Evolutionary conservation across 1,139 yeast species (phyloP).

Genomic region (Blastobotrys buckinghamii): DNA sequence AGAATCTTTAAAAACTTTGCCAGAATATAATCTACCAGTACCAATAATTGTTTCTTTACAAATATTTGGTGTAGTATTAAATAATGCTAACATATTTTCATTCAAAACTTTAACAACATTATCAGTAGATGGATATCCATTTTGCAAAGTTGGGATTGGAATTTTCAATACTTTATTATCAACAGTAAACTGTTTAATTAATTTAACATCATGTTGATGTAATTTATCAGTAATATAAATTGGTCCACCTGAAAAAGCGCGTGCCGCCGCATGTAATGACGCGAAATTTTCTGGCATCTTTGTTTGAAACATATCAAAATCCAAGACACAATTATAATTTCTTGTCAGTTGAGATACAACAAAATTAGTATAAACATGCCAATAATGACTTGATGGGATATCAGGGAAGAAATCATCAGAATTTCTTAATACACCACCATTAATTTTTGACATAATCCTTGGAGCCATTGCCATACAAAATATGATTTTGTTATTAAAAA

Average conservation of each 20-base stretch:
- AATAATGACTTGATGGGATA: conserved; percentile 24
- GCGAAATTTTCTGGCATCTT: conserved; percentile 11
- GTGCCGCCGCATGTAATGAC: conserved; percentile 28
- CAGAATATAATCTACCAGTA: not conserved
- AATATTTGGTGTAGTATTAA: conserved; percentile 19
- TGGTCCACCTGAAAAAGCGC: conserved; percentile 33
- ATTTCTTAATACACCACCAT: conserved; percentile 23
- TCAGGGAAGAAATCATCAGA: conserved; percentile 31
- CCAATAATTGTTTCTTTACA: not conserved
- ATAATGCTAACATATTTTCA: conserved; percentile 19
- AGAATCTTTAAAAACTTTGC: not conserved
- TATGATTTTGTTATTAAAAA: conserved; percentile 27
- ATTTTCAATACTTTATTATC: conserved; percentile 21
- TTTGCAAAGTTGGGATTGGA: conserved; percentile 18
- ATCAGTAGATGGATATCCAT: conserved; percentile 21
- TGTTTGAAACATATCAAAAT: conserved; percentile 34
- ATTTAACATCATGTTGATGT: conserved; percentile 20
- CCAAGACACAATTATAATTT: conserved; percentile 25
- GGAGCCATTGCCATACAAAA: conserved; percentile 32
- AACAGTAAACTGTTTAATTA: conserved; percentile 22
- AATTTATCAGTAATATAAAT: conserved; percentile 29
- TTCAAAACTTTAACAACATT: conserved; percentile 15
- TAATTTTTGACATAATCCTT: conserved; percentile 20
- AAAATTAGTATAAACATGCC: conserved; percentile 31
- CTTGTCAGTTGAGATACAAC: conserved; percentile 25